These are phyloP conservation scores for Fraxinus platypoda DNA, from an alignment of 305 asterid species.

Conservation along the genomic window DNA sequence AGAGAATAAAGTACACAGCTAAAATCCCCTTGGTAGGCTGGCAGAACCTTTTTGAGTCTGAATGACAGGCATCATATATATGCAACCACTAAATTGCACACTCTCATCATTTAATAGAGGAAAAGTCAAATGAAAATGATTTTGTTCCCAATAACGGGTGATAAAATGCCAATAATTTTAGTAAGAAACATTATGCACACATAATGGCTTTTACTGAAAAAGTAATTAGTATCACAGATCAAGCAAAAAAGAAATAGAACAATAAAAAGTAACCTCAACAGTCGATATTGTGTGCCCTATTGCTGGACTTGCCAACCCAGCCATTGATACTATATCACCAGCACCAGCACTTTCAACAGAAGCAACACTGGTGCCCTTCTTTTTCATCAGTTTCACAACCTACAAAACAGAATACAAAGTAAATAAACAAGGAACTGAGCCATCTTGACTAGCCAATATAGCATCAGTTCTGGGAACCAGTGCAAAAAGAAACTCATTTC, in stretches of 20 bases:
- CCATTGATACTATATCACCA: conserved; percentile 95
- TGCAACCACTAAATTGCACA: neutral
- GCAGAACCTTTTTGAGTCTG: neutral
- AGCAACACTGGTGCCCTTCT: conserved; percentile 74
- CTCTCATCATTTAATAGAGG: neutral
- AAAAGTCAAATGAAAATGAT: neutral
- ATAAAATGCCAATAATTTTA: neutral
- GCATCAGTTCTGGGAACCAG: conserved; percentile 13
- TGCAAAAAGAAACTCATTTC: conserved; percentile 1
- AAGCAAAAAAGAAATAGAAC: neutral
- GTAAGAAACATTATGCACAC: neutral
- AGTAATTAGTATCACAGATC: neutral
- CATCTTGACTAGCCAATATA: neutral
- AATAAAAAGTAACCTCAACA: conserved; percentile 53
- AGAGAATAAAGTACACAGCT: neutral
- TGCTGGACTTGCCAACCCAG: conserved; percentile 80
- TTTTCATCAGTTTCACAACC: conserved; percentile 95
- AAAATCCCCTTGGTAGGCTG: neutral
- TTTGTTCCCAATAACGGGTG: neutral
- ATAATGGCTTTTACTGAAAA: neutral
- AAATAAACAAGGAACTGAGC: conserved; percentile 6
- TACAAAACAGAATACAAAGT: conserved; percentile 24
- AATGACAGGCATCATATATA: neutral
- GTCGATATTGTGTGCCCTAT: conserved; percentile 94
- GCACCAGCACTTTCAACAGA: conserved; percentile 91